These are phyloP conservation scores for Blastocystis sp. DNA, from an alignment of 352 stramenopile genomes.

Conservation along the genomic window DNA sequence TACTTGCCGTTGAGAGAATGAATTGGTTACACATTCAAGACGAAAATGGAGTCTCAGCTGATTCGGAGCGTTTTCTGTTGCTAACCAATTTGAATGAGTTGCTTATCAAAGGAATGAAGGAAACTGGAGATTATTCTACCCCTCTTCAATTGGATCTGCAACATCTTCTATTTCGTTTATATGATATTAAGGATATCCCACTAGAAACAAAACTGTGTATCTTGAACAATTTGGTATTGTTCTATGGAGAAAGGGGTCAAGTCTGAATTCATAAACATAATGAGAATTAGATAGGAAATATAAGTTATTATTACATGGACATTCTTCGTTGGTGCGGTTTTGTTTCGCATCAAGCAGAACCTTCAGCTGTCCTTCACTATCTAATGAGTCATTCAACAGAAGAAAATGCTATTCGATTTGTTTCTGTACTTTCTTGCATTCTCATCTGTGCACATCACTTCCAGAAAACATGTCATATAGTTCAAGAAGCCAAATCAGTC, in stretches of 20 bases:
- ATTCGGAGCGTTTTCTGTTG: not conserved
- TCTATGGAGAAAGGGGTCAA: not conserved
- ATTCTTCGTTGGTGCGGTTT: no score
- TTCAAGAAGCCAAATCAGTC: not conserved
- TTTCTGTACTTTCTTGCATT: not conserved
- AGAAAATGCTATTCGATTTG: not conserved
- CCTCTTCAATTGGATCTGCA: not conserved
- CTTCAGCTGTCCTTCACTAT: no score
- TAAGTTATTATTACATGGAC: no score
- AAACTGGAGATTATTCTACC: not conserved
- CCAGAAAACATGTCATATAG: not conserved
- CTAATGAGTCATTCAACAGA: no score
- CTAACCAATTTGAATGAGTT: not conserved
- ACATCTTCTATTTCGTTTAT: not conserved
- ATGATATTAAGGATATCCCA: not conserved
- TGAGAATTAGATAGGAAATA: no score
- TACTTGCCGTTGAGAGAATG: not conserved
- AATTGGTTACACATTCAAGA: not conserved
- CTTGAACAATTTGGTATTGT: not conserved
- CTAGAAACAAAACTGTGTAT: not conserved
- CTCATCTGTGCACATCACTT: not conserved
- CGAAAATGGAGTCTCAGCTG: not conserved
- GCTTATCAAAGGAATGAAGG: not conserved
- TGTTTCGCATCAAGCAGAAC: no score
- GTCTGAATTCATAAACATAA: not conserved